A percentile compares a stretch with the other conserved stretches of the same genome.
Conservation (phyloP, 768 basidiomycete species). For the Heimioporus sp. region DNA sequence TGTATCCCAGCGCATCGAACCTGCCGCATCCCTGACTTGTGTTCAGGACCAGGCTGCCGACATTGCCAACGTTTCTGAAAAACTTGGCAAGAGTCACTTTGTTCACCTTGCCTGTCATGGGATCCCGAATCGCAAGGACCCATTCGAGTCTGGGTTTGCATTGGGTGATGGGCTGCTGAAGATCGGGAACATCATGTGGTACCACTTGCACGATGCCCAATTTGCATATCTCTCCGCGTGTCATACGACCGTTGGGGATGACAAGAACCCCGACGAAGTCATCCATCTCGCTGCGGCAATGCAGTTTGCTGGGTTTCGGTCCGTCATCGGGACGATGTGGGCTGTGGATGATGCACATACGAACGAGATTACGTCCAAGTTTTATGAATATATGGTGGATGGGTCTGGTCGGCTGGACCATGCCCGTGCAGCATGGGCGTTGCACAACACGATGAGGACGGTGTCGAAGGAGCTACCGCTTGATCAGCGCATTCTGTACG, state of each 20-base stretch:
- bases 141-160: constrained; percentile 19
- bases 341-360: constrained; percentile 6
- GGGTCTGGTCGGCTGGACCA: constrained; percentile 1
- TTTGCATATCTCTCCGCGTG: constrained; percentile 26
- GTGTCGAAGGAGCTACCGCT: background rate
- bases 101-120: constrained; percentile 23
- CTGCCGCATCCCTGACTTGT: background rate
- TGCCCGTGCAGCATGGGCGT: constrained; percentile 2
- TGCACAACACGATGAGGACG: constrained; percentile 5
- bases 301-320: background rate
- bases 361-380: constrained; percentile 1
- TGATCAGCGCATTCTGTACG: constrained; percentile 12
- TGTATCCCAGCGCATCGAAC: background rate
- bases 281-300: constrained; percentile 10
- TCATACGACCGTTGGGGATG: constrained; percentile 22
- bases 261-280: constrained; percentile 20
- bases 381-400: constrained; percentile 8
- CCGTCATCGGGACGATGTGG: constrained; percentile 14
- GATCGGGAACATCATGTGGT: constrained; percentile 5
- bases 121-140: background rate
- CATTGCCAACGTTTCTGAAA: background rate
- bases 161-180: constrained; percentile 2
- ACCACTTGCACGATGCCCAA: background rate
- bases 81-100: background rate
- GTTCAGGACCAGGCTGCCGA: background rate